Conservation (phyloP, 805 yeast species). For the Yamadazyma sp. region DNA sequence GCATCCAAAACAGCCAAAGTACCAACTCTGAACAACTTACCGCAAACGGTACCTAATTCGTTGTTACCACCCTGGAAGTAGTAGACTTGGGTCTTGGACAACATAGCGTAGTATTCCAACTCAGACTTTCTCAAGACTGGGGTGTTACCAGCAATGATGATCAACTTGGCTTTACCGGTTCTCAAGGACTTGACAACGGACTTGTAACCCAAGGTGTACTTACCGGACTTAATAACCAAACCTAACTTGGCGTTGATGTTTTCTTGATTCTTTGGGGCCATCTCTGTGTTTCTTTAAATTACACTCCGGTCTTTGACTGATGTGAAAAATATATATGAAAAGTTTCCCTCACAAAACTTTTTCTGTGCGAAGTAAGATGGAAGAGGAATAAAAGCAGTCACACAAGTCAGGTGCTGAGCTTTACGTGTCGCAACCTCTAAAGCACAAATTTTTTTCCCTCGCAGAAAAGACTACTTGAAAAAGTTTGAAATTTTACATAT, state of each 20-base stretch:
- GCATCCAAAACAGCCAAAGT: slow-evolving; percentile 93
- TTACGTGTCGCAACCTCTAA: slow-evolving; percentile 5
- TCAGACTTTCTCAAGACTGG: slow-evolving; percentile 99
- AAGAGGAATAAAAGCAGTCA: slow-evolving; percentile 14
- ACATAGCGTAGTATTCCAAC: slow-evolving; percentile 99
- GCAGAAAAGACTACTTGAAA: slow-evolving; percentile 11
- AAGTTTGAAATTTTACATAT: slow-evolving; percentile 13
- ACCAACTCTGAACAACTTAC: slow-evolving; percentile 99
- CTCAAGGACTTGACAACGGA: slow-evolving; percentile 97
- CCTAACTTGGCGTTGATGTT: slow-evolving; percentile 98
- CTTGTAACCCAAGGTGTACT: slow-evolving; percentile 99
- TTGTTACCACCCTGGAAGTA: slow-evolving; percentile 99
- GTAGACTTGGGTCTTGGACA: slow-evolving; percentile 95
- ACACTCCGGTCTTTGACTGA: slow-evolving; percentile 85
- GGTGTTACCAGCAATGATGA: slow-evolving; percentile 98
- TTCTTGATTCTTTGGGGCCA: slow-evolving; percentile 99
- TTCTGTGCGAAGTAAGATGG: slow-evolving; percentile 1
- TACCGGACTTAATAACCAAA: slow-evolving; percentile 98
- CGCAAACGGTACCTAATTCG: slow-evolving; percentile 99
- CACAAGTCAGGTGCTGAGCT: slow-evolving; percentile 8
- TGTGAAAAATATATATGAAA: slow-evolving; percentile 12
- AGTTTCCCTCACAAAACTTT: slow-evolving; percentile 10
- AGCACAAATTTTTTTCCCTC: slow-evolving; percentile 4
- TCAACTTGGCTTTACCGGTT: slow-evolving; percentile 98
- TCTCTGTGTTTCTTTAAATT: slow-evolving; percentile 74